A percentile compares a stretch with the other conserved stretches of the same genome.
Evolutionary conservation across 768 basidiomycete species (phyloP).

Genomic region (Tricholoma saponaceum): DNA sequence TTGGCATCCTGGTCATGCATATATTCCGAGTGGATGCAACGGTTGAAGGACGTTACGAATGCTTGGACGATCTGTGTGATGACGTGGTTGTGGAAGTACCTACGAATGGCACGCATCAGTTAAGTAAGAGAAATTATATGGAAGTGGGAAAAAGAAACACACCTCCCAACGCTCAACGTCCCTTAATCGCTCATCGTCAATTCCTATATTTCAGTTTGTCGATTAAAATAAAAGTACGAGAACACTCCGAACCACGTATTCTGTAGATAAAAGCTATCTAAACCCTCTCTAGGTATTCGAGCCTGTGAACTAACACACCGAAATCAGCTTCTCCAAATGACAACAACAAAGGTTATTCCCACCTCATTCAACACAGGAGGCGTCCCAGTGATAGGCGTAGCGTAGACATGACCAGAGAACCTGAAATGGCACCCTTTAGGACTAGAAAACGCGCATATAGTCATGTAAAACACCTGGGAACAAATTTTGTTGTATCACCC

Average conservation of each 20-base stretch:
- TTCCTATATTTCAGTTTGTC: constrained; percentile 39
- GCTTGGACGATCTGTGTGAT: constrained; percentile 83
- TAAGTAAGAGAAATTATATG: not conserved
- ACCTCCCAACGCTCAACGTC: constrained; percentile 72
- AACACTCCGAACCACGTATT: constrained; percentile 8
- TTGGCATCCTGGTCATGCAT: constrained; percentile 32
- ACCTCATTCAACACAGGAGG: constrained; percentile 81
- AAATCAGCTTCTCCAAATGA: not conserved
- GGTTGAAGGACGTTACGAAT: constrained; percentile 75
- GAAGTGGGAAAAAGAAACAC: constrained; percentile 11
- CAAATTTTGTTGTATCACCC: constrained; percentile 85
- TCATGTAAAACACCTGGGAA: constrained; percentile 43
- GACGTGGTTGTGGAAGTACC: constrained; percentile 83
- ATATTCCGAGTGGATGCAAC: constrained; percentile 70
- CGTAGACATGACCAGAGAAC: constrained; percentile 88
- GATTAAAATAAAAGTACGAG: constrained; percentile 4
- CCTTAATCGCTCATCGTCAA: constrained; percentile 77
- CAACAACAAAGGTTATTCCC: constrained; percentile 12
- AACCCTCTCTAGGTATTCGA: constrained; percentile 86
- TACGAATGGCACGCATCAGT: constrained; percentile 11
- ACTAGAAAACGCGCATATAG: not conserved
- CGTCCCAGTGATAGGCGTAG: constrained; percentile 76
- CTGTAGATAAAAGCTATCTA: constrained; percentile 73
- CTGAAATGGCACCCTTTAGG: not conserved
- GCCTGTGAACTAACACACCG: constrained; percentile 68